Base-by-base conservation (phyloP, 257 asterid genomes). In the Fraxinus cuspidata region DNA sequence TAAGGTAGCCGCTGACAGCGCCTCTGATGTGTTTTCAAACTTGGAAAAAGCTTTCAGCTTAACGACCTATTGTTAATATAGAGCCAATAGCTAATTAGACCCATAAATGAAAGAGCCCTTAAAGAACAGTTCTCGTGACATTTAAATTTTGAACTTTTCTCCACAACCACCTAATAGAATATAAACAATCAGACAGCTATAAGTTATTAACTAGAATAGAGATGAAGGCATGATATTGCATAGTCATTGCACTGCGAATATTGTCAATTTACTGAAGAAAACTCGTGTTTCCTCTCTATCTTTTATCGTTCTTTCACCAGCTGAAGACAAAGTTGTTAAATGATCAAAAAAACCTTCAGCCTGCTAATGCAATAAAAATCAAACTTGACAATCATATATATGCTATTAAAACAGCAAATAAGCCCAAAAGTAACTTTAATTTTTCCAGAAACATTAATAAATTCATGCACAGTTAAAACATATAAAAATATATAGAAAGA, bases 21-120 rank as follows among this genome's bases (percentile, higher is more conserved):
- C 92, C 83, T 86, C 92, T 15, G 90, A 79, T 28, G 89, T 88
- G 76, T 88, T 88, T 75, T 88, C 90, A 56, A 88, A 88, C 82
- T 88, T 88, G 19, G 86, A 80, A 25, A 88, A 88, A 28, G 89
- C 92, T 77, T 85, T 88, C 75, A 88, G 84, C 82, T 86, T 88
- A 67, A 88, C 89, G 56, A 88, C 84, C 92, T 88, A 69, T 63
- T 71, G 34, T 40, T 13, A 9, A 47, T n/a, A 76, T 27, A 47
- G 8, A 29, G 29, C 28, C 1, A 21, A n/a, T 3, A 5, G 66
- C 51, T 49, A 38, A 79, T 42, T 25, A 70, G 65, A 58, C 29
- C 29, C 28, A 21, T 21, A 58, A 58, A 21, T 3, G 13, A 47
- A 47, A 47, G 58, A 16, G 21, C n/a, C 21, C 58, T 47, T 47